Conservation (phyloP, 192 early-diverging fungal genomes). For the Coemansia sp. region DNA sequence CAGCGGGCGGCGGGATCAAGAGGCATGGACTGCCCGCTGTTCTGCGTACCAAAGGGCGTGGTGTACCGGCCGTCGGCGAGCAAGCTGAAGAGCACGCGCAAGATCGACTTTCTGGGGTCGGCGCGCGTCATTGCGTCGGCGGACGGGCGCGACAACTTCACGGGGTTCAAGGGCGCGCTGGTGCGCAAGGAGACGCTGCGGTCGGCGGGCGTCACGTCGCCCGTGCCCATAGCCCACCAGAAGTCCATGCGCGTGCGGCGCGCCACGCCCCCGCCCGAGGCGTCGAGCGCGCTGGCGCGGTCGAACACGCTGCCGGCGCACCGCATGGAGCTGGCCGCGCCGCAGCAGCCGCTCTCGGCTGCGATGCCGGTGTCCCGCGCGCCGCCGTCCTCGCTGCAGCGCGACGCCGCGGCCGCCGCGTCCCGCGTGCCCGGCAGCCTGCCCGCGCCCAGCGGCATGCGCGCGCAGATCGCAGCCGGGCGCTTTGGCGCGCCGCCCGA, state of each 20-base stretch:
- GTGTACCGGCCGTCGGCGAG: conserved; percentile 80
- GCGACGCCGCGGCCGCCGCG: conserved; percentile 2
- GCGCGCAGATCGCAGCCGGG: neutral
- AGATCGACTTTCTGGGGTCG: conserved; percentile 73
- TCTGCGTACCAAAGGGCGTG: conserved; percentile 70
- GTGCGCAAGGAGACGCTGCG: conserved; percentile 46
- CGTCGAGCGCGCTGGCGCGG: conserved; percentile 26
- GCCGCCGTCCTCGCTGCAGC: conserved; percentile 8
- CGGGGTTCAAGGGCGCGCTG: conserved; percentile 52
- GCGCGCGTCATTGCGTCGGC: conserved; percentile 80
- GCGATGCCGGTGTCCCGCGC: neutral
- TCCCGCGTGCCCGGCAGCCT: conserved; percentile 9
- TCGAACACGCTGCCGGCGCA: conserved; percentile 45
- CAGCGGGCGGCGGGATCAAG: conserved; percentile 57
- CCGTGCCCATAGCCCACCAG: conserved; percentile 23
- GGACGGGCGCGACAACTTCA: conserved; percentile 50
- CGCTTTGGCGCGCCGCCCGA: conserved; percentile 7
- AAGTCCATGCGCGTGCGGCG: conserved; percentile 47
- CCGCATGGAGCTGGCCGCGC: conserved; percentile 14
- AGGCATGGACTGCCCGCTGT: conserved; percentile 65
- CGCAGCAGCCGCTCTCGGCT: conserved; percentile 10
- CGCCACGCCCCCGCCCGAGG: conserved; percentile 41
- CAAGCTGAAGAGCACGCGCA: conserved; percentile 79
- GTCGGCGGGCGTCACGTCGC: conserved; percentile 12
- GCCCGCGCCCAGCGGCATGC: conserved; percentile 8